Conservation (phyloP, 2,329 filamentous ascomycete species). For the Phaeoacremonium minimum region DNA sequence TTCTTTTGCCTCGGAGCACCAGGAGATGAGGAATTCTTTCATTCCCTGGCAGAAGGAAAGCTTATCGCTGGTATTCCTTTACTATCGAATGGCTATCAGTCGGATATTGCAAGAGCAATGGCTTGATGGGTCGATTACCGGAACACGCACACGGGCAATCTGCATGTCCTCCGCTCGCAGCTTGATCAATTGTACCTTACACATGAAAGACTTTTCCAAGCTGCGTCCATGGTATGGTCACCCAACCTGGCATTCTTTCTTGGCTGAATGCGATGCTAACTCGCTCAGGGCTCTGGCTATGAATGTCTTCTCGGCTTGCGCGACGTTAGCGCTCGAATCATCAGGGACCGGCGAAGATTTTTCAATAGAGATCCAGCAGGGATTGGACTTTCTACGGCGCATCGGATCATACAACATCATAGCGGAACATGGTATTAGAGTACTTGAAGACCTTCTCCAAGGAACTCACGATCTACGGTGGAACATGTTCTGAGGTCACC, state of each 20-base stretch:
- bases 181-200: neutral
- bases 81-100: slow-evolving; percentile 1
- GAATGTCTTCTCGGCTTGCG: slow-evolving; percentile 1
- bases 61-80: neutral
- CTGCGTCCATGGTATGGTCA: neutral
- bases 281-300: neutral
- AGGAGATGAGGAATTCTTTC: neutral
- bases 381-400: neutral
- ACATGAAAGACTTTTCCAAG: neutral
- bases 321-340: neutral
- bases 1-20: neutral
- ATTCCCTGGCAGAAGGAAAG: slow-evolving; percentile 1
- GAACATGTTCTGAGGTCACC: too few species aligned
- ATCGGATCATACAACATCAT: neutral
- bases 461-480: too few species aligned
- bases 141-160: slow-evolving; percentile 1
- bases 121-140: neutral
- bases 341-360: neutral
- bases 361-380: neutral
- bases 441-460: neutral
- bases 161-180: slow-evolving; percentile 1
- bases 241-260: neutral
- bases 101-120: slow-evolving; percentile 1
- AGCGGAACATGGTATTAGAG: neutral
- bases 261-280: neutral